Conservation (phyloP, 2,329 filamentous ascomycete species). For the Colletotrichum magnum region DNA sequence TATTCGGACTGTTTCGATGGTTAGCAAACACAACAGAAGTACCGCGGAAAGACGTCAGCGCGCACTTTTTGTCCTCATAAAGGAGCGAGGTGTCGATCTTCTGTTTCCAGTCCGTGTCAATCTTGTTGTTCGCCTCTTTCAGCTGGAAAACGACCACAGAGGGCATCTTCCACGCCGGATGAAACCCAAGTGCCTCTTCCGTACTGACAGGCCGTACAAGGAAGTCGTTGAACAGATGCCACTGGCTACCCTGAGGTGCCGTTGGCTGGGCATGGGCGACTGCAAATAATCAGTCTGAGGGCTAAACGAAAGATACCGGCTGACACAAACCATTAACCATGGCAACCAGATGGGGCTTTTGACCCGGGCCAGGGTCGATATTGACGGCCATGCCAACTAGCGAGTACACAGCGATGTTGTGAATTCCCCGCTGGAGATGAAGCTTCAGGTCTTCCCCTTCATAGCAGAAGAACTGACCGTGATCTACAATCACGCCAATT, state of each 20-base stretch:
- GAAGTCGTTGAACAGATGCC: constrained; percentile 99
- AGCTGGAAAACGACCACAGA: constrained; percentile 90
- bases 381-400: constrained; percentile 91
- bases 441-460: constrained; percentile 90
- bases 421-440: constrained; percentile 83
- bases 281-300: constrained; percentile 47
- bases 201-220: constrained; percentile 84
- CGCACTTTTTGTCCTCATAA: constrained; percentile 76
- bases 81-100: constrained; percentile 87
- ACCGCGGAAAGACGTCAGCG: not conserved
- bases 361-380: constrained; percentile 86
- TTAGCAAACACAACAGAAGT: constrained; percentile 43
- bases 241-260: constrained; percentile 75
- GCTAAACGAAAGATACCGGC: not conserved
- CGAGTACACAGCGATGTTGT: constrained; percentile 90
- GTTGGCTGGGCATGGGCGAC: constrained; percentile 76
- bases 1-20: constrained; percentile 53
- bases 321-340: constrained; percentile 81
- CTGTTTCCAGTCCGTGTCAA: constrained; percentile 90
- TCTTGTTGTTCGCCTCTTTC: constrained; percentile 83
- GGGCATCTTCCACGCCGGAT: constrained; percentile 92
- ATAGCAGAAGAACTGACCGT: constrained; percentile 94
- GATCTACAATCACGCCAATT: constrained; percentile 91
- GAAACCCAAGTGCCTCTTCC: constrained; percentile 91
- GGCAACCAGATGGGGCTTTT: constrained; percentile 91